These are phyloP conservation scores for Alternaria rosae DNA, from an alignment of 2,329 filamentous ascomycete genomes.

Conservation along the genomic window DNA sequence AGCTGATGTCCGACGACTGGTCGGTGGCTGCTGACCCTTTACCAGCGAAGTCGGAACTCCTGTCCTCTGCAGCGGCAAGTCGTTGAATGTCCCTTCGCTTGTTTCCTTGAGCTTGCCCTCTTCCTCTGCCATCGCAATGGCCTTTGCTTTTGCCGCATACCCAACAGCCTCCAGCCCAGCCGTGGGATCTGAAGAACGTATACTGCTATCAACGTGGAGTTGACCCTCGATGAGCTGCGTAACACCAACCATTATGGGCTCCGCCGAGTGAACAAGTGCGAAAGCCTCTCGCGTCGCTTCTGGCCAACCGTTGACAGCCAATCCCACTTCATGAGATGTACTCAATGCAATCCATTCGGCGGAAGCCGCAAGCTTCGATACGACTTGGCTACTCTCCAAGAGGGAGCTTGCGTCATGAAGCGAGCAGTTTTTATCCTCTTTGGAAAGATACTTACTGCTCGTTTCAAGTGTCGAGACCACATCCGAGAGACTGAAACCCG, in stretches of 20 bases:
- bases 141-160: slow-evolving; percentile 34
- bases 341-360: slow-evolving; percentile 72
- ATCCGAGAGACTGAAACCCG: slow-evolving; percentile 72
- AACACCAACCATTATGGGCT: slow-evolving; percentile 64
- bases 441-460: slow-evolving; percentile 71
- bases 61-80: slow-evolving; percentile 37
- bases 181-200: slow-evolving; percentile 34
- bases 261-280: slow-evolving; percentile 64
- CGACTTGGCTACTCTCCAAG: slow-evolving; percentile 69
- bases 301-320: slow-evolving; percentile 75
- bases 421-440: slow-evolving; percentile 66
- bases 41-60: slow-evolving; percentile 54
- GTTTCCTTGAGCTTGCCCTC: slow-evolving; percentile 23
- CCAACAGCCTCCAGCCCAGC: slow-evolving; percentile 39
- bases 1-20: slow-evolving; percentile 34
- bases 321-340: slow-evolving; percentile 76
- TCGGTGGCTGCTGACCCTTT: slow-evolving; percentile 44
- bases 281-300: slow-evolving; percentile 67
- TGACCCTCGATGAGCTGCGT: slow-evolving; percentile 65
- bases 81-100: slow-evolving; percentile 4
- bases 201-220: slow-evolving; percentile 57
- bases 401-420: slow-evolving; percentile 68
- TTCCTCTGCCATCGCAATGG: slow-evolving; percentile 31
- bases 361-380: slow-evolving; percentile 67
- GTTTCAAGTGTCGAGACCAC: slow-evolving; percentile 70